Evolutionary conservation across 2,329 filamentous ascomycete species (phyloP), one percentile per base, ranked within the genome.

Genomic region (Pyrenochaeta sp.): DNA sequence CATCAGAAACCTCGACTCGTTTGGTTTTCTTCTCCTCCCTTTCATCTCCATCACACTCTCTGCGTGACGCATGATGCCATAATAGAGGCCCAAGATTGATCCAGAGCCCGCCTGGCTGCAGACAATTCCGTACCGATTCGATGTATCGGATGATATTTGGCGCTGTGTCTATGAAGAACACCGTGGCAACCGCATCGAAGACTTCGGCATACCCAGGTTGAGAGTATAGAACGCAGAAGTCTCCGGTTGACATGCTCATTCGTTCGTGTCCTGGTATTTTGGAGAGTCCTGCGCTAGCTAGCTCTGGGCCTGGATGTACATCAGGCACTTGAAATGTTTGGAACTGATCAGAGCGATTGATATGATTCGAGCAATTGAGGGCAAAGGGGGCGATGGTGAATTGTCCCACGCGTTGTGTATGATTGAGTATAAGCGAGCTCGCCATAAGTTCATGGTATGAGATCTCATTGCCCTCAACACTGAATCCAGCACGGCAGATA

Each of bases 91-190:
- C 94, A 17, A 96, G 77, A 63, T 99, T 99, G 64, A 96, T 81
- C 77, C 96, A 89, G 3, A 96, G 62, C 0, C 94, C 94, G 18
- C 88, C 88, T 0, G 83, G 78, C 55, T 82, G 84, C 35, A 99
- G 80, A 62, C 92, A 95, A 64, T 88, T 82, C 28, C 75, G 77
- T 41, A 97, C 89, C 2, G 91, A 86, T 65, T 96, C 86, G 22
- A 99, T 83, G 66, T 99, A 99, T 2, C 88, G 83, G 40, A 97
- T 87, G 21, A 96, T 69, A 67, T 99, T 97, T 1, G 93, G 92
- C 2, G 94, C 94, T 1, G 94, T 99, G 69, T 99, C 95, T 44
- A 99, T 87, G 75, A 99, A 99, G 75, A 97, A 99, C 8, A 96
- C 89, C 3, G 88, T 90, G 0, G 89, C 85, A 2, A 97, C 90